Conservation (phyloP, 371 early-diverging fungal genomes). For the Globomyces sp. region DNA sequence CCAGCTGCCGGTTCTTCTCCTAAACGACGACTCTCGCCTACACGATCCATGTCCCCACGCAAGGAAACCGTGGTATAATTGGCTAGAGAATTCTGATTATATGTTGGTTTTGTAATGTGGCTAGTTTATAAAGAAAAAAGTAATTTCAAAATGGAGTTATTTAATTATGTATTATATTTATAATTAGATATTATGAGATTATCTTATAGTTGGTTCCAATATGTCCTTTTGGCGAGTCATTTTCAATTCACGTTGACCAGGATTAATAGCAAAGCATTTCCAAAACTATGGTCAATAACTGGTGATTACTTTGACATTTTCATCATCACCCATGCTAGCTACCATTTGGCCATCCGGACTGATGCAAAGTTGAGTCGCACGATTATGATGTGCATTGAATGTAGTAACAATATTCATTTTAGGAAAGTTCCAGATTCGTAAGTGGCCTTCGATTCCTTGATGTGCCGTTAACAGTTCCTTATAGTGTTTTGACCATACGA, state of each 20-base stretch:
- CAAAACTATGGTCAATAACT: background rate
- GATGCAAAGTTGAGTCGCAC: background rate
- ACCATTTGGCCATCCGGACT: constrained; percentile 13
- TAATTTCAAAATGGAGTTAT: too few relatives aligned
- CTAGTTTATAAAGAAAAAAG: too few relatives aligned
- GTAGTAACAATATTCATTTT: constrained; percentile 1
- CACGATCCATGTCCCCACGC: too few relatives aligned
- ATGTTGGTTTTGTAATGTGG: too few relatives aligned
- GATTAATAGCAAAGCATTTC: constrained; percentile 13
- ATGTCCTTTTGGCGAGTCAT: too few relatives aligned
- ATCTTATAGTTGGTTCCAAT: too few relatives aligned
- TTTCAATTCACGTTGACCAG: background rate
- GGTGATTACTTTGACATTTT: background rate
- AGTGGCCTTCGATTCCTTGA: background rate
- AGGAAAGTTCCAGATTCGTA: background rate
- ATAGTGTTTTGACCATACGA: constrained; percentile 7
- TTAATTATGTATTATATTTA: too few relatives aligned
- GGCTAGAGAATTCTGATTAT: too few relatives aligned
- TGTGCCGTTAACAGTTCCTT: constrained; percentile 11
- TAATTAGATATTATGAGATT: too few relatives aligned
- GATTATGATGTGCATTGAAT: background rate
- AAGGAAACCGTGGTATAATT: too few relatives aligned
- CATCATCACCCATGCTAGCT: constrained; percentile 9
- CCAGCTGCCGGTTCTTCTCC: too few relatives aligned
- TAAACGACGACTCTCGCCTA: too few relatives aligned